Conservation (phyloP, 441 rosid genomes). For the Manihot esculenta region DNA sequence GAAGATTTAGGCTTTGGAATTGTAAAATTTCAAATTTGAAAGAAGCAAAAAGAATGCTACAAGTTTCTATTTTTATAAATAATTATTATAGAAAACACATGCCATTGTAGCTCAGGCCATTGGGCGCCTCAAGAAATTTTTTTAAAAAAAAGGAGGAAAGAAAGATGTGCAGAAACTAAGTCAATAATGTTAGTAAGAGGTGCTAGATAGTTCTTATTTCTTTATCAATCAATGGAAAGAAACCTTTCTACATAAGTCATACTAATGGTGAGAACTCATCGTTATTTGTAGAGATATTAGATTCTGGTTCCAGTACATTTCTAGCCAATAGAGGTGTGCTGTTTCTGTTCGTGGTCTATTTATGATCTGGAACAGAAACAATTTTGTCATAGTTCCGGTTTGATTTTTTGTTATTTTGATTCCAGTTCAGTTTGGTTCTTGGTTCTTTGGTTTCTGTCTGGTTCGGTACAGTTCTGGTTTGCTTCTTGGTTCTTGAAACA, state of each 20-base stretch:
- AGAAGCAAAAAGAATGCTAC: not conserved
- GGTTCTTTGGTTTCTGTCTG: too few relatives aligned
- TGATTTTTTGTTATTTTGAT: too few relatives aligned
- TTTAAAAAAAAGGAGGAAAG: not conserved
- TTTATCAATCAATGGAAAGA: not conserved
- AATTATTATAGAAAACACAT: not conserved
- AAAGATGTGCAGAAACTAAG: not conserved
- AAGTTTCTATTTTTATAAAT: not conserved
- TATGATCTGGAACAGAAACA: too few relatives aligned
- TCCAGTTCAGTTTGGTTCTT: too few relatives aligned
- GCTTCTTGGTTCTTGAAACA: too few relatives aligned
- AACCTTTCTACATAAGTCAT: not conserved
- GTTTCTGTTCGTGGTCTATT: too few relatives aligned
- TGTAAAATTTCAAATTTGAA: not conserved
- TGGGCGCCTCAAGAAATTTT: not conserved
- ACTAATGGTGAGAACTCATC: not conserved
- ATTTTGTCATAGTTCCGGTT: too few relatives aligned
- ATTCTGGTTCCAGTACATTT: too few relatives aligned
- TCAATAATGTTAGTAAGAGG: not conserved
- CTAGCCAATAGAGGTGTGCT: too few relatives aligned
- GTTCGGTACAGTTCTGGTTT: too few relatives aligned
- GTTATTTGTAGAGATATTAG: too few relatives aligned
- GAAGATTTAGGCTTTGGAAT: not conserved
- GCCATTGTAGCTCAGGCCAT: not conserved
- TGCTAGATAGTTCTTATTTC: not conserved